Evolutionary conservation across 805 yeast genomes (phyloP).

Genomic region (Saccharomycopsis synnaedendra): DNA sequence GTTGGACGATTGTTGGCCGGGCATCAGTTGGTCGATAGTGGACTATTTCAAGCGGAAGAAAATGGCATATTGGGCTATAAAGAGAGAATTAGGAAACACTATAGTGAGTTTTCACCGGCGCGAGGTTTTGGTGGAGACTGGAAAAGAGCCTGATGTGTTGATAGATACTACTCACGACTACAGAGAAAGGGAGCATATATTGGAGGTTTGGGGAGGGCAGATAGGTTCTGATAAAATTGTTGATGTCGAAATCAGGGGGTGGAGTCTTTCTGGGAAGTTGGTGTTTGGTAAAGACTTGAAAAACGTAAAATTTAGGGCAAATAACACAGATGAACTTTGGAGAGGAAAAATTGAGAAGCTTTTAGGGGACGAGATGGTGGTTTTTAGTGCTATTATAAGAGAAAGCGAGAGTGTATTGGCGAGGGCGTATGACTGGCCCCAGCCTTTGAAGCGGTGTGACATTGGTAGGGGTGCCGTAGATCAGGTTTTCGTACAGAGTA

Average conservation of each 20-base stretch:
- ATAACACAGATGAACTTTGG: background rate
- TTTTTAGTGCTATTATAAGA: background rate
- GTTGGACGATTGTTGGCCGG: slow-evolving; percentile 43
- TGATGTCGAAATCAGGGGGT: background rate
- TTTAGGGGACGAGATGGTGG: background rate
- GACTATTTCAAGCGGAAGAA: slow-evolving; percentile 34
- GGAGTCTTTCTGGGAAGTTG: background rate
- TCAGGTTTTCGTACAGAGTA: slow-evolving; percentile 17
- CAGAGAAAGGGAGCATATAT: slow-evolving; percentile 15
- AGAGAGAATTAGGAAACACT: slow-evolving; percentile 29
- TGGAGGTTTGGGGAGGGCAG: background rate
- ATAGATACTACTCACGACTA: slow-evolving; percentile 22
- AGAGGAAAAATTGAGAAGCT: background rate
- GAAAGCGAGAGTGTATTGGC: slow-evolving; percentile 19
- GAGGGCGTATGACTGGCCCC: slow-evolving; percentile 37
- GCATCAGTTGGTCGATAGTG: slow-evolving; percentile 37
- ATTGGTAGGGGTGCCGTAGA: slow-evolving; percentile 20
- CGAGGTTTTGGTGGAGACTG: slow-evolving; percentile 20
- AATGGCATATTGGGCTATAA: slow-evolving; percentile 35
- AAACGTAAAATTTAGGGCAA: background rate
- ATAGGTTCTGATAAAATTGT: background rate
- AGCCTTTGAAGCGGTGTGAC: slow-evolving; percentile 17
- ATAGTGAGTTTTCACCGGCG: slow-evolving; percentile 10
- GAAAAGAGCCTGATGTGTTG: slow-evolving; percentile 16
- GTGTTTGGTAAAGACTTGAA: background rate